Base-by-base conservation (phyloP, 768 basidiomycete genomes). In the Pulveroboletus sp. region DNA sequence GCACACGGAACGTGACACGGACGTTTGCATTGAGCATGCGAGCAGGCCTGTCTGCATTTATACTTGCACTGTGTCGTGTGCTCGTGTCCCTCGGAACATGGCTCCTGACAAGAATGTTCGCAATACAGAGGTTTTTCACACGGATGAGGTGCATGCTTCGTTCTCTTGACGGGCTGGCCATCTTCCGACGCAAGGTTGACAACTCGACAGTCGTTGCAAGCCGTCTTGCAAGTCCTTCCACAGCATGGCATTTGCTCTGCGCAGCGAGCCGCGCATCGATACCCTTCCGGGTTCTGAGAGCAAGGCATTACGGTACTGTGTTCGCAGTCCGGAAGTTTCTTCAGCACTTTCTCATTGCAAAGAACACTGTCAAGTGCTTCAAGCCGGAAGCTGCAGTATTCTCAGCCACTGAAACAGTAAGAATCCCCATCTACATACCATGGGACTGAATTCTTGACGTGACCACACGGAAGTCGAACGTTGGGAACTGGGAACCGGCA, bases 391-490 rank as follows among this genome's bases (percentile, higher is more conserved):
- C 85, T 86, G 46, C 6, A 36, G n/a, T n/a, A n/a, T 0, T 17
- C 50, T 13, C 51, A 31, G n/a, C n/a, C n/a, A n/a, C n/a, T n/a
- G n/a, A 23, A 46, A 41, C 8, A 22, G 47, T 1, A 38, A 23
- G 5, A 26, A 13, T 2, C 10, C 19, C 1, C 13, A 2, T 13
- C 4, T 17, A 32, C 74, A 41, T 56, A 83, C 83, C 84, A 86
- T 22, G 71, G 65, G 36, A 82, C 71, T 0, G 67, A 64, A 12
- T 54, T 11, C 16, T 63, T 68, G 23, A 58, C 45, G 61, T 86
- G 85, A 2, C 81, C 81, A 53, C 85, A 87, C 0, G 83, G 80
- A 16, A 87, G 69, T 26, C 47, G 22, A 13, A 86, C 73, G 2
- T 75, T 59, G 4, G 63, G 58, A 14, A 81, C 59, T 3, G 71